Evolutionary conservation across 2,329 filamentous ascomycete genomes (phyloP), one percentile per base, ranked within the genome.

Genomic region (Aspergillus chevalieri): DNA sequence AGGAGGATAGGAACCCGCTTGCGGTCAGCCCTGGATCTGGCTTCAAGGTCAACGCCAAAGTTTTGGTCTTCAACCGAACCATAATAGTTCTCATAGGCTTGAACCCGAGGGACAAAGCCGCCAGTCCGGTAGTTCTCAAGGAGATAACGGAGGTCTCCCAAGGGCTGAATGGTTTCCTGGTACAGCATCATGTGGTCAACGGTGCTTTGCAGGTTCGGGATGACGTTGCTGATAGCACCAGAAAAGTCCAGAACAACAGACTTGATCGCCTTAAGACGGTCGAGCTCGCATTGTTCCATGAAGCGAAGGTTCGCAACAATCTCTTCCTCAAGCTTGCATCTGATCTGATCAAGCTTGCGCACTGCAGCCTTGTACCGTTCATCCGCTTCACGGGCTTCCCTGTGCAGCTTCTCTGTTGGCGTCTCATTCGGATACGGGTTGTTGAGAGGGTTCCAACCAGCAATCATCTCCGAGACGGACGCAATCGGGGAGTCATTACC

Each of bases 151-250:
- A 98, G 75, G 69, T 98, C 93, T 36, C 89, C 87, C 44, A 84
- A 68, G 5, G 93, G 93, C 69, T 97, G 93, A n/a, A 98, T 88
- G 0, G 93, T 97, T 76, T 98, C 93, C 69, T 98, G 93, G 74
- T 94, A 98, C 43, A 98, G 79, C 84, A 98, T 90, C 91, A 98
- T 96, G 66, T 94, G 90, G 74, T 98, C 93, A 21, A 98, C 90
- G 0, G 91, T 90, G 51, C 92, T 92, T 71, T 97, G 93, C 54
- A 98, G 75, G 64, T 88, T 94, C 15, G 93, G 94, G 55, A 98
- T 97, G 61, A 96, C 92, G 64, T 98, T 98, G 77, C 92, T 92
- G 68, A 98, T 88, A 34, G 92, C 90, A 43, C 93, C 93, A 4
- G 92, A 96, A 70, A 98, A 97, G 72, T 98, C 94, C 41, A 98